Evolutionary conservation across 2,329 filamentous ascomycete species (phyloP).

Genomic region (Apiospora koreana): DNA sequence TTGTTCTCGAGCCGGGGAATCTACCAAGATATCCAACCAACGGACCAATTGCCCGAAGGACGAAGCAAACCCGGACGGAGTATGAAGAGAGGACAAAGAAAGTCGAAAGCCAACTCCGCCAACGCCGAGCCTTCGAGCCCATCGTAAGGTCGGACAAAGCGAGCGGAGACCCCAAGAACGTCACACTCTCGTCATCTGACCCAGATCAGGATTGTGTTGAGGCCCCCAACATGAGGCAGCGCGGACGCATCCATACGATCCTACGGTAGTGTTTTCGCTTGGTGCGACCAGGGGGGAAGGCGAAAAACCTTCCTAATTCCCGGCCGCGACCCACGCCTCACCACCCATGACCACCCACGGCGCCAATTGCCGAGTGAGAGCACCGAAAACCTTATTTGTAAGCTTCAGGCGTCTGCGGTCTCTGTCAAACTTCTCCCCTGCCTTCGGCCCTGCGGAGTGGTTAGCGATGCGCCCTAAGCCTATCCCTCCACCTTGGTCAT

Average conservation of each 20-base stretch:
- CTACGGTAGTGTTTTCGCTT: background rate
- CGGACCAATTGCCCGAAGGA: background rate
- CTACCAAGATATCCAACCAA: background rate
- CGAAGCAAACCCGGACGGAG: background rate
- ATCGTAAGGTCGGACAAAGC: background rate
- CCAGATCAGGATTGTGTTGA: background rate
- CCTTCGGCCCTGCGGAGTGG: background rate
- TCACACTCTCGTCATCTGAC: conserved; percentile 3
- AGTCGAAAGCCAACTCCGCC: background rate
- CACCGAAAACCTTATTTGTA: background rate
- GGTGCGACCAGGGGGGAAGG: background rate
- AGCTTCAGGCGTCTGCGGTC: background rate
- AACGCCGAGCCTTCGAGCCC: background rate
- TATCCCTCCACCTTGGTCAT: background rate
- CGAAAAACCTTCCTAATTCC: background rate
- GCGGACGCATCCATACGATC: background rate
- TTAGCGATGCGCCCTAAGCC: background rate
- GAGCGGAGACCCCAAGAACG: background rate
- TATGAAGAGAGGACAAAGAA: background rate
- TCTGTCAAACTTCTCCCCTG: background rate
- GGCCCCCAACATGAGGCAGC: background rate
- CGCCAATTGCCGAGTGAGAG: background rate
- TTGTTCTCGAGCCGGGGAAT: background rate
- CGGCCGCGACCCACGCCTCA: background rate
- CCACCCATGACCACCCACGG: background rate